A percentile compares a stretch with the other conserved stretches of the same genome.
Conservation (phyloP, 768 basidiomycete species). For the Agrocybe praecox region DNA sequence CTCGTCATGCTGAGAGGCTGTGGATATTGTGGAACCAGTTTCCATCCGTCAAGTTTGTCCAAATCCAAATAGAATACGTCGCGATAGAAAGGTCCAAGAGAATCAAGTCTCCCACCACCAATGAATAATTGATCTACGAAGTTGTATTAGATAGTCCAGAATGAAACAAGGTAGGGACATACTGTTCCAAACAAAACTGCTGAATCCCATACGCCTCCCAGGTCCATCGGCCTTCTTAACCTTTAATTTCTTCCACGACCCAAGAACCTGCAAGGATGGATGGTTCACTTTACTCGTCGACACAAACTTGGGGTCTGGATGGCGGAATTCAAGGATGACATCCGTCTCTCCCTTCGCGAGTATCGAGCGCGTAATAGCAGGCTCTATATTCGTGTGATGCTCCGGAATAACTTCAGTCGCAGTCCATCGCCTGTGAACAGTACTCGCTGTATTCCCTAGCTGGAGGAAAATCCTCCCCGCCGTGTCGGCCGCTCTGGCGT, state of each 20-base stretch:
- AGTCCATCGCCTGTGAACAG: conserved; percentile 26
- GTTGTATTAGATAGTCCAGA: no score
- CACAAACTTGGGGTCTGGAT: conserved; percentile 25
- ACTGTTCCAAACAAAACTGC: conserved; percentile 32
- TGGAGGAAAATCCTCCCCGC: conserved; percentile 24
- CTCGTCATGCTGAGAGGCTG: conserved; percentile 10
- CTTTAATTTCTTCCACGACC: conserved; percentile 34
- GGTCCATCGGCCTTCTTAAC: conserved; percentile 18
- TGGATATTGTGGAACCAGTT: conserved; percentile 27
- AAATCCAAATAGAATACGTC: conserved; percentile 29
- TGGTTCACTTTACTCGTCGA: neutral
- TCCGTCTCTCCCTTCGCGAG: conserved; percentile 4
- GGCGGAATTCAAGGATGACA: conserved; percentile 17
- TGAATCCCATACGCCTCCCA: conserved; percentile 20
- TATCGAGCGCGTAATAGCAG: neutral
- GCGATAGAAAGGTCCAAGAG: conserved; percentile 26
- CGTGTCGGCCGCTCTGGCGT: conserved; percentile 22
- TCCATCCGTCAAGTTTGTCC: conserved; percentile 25
- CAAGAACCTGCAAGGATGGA: conserved; percentile 28
- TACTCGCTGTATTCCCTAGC: conserved; percentile 36
- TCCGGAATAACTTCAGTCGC: conserved; percentile 14
- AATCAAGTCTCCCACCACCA: conserved; percentile 25
- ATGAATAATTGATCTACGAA: conserved; percentile 32
- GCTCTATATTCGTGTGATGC: conserved; percentile 1
- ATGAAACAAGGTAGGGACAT: neutral